Evolutionary conservation across 1,284 basidiomycete genomes (phyloP), one percentile per base, ranked within the genome.

Genomic region (Leccinum variabile): DNA sequence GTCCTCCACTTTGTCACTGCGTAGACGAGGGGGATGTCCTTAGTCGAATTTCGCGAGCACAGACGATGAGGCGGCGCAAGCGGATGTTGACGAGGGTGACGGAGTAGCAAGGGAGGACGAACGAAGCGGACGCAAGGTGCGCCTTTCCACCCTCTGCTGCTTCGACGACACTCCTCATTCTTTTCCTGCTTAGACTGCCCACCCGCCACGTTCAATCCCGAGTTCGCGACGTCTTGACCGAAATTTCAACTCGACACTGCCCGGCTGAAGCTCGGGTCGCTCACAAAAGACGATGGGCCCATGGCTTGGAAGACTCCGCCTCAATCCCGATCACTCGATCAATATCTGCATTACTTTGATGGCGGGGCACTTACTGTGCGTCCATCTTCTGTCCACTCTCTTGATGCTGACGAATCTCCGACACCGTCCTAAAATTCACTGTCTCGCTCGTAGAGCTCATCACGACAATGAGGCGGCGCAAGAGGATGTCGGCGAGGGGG

Each of bases 31-130:
- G 90, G 64, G 91, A 93, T 69, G 73, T 88, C 9, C 91, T 91
- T 65, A 83, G 64, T 90, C 88, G 14, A 91, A 93, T 72, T 94
- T 94, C 68, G 87, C 86, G 64, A 91, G 89, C 65, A 93, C 90
- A 1, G 91, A 92, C 59, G 88, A 90, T 61, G 91, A 91, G 66
- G 84, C 80, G 35, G 77, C 70, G 0, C 81, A 83, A 41, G 39
- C 11, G 39, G 39, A 41, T 16, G 39, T 41, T 14, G 39, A 41
- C 39, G 39, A 41, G 16, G 39, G 39, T 14, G 39, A 41, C 39
- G 16, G 16, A 16, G 39, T 41, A 13, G 39, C 16, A 16, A 41
- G 39, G 4, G 39, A 41, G 39, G 39, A 41, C 13, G 39, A 41
- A 41, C 39, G 39, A 41, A 41, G 39, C 8, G 39, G 16, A 41